phyloP scores from a whole-genome alignment of 495 filamentous ascomycete species.

The Aspergillus homomorphus region DNA sequence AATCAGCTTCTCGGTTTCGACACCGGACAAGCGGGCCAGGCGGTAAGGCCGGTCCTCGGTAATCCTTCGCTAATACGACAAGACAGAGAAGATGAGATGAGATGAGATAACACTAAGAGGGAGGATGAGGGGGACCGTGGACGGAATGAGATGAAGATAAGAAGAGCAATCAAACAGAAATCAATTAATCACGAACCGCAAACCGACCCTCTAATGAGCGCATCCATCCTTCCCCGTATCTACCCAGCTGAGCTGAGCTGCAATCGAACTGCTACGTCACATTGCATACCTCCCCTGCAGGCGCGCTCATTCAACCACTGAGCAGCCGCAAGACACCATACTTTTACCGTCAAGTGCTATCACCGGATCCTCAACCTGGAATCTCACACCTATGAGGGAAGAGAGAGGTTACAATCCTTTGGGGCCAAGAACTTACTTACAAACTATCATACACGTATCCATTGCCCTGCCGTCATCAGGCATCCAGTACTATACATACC shows the following conservation, averaged over 20 bases:
- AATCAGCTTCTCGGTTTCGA: constrained; percentile 39
- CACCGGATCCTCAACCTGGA: background rate
- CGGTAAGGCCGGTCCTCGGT: constrained; percentile 20
- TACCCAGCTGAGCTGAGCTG: background rate
- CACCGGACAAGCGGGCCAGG: constrained; percentile 12
- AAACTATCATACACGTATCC: background rate
- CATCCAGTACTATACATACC: constrained; percentile 13
- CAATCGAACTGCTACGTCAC: constrained; percentile 3
- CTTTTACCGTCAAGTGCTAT: background rate
- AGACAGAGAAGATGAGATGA: background rate
- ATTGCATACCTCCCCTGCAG: constrained; percentile 5
- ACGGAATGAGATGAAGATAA: background rate
- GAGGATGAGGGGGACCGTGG: too few relatives aligned
- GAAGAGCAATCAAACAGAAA: background rate
- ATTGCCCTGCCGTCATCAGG: background rate
- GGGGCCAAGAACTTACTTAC: background rate
- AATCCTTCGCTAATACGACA: constrained; percentile 1
- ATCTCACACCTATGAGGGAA: background rate
- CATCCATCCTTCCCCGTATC: background rate
- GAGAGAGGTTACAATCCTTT: background rate
- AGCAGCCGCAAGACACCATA: background rate
- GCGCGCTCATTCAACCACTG: background rate
- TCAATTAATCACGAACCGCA: background rate
- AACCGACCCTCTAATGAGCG: background rate
- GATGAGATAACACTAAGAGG: too few relatives aligned